A percentile compares a stretch with the other conserved stretches of the same genome.
Evolutionary conservation across 192 early-diverging fungal genomes (phyloP).

Genomic region (Linnemannia elongata): DNA sequence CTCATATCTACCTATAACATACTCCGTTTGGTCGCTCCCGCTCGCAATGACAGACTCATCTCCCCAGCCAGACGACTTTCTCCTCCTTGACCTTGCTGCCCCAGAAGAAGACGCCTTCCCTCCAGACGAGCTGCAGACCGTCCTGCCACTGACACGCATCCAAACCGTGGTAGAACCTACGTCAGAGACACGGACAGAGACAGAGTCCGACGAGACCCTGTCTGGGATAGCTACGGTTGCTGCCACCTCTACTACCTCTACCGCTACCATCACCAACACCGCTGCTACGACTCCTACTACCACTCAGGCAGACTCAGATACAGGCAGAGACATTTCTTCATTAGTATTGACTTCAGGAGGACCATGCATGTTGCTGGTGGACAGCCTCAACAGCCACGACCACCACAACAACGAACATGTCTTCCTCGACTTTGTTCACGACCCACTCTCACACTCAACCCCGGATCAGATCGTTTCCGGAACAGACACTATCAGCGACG

Average conservation of each 20-base stretch:
- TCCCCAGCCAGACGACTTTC: slow-evolving; percentile 41
- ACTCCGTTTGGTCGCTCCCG: background rate
- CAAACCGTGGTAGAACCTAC: too few relatives aligned
- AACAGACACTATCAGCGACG: background rate
- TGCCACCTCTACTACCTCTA: too few relatives aligned
- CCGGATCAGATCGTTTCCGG: background rate
- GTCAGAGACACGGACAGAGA: background rate
- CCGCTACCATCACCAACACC: too few relatives aligned
- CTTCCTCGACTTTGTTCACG: slow-evolving; percentile 31
- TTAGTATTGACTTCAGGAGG: background rate
- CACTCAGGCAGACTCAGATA: background rate
- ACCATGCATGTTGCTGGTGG: background rate
- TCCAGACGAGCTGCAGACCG: too few relatives aligned
- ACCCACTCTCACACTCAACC: slow-evolving; percentile 3
- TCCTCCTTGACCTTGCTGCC: slow-evolving; percentile 43
- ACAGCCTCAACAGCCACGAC: slow-evolving; percentile 9
- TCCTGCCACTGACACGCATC: too few relatives aligned
- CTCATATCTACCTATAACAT: background rate
- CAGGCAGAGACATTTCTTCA: background rate
- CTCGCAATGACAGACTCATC: slow-evolving; percentile 36
- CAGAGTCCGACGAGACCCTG: background rate
- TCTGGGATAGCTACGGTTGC: too few relatives aligned
- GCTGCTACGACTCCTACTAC: background rate
- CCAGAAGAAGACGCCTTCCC: slow-evolving; percentile 1
- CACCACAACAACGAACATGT: slow-evolving; percentile 1